These are phyloP conservation scores for Panus rudis DNA, from an alignment of 768 basidiomycete genomes.

Conservation along the genomic window DNA sequence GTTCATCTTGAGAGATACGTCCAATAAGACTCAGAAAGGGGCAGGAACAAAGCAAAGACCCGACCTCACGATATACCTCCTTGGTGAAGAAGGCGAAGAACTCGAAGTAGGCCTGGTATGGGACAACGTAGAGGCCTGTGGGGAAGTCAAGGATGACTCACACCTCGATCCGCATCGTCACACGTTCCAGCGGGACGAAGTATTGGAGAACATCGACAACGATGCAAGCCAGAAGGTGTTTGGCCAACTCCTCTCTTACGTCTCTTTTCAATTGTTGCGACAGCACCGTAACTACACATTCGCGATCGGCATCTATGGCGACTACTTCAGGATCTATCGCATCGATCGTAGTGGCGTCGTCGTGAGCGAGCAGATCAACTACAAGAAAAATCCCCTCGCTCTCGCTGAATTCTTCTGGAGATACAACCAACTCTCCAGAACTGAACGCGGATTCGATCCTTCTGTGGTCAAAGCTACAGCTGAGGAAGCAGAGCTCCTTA, in stretches of 20 bases:
- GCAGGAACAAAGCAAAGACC: too few species aligned
- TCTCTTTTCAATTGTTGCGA: neutral
- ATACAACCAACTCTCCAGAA: neutral
- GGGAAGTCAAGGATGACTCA: too few species aligned
- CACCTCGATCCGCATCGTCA: too few species aligned
- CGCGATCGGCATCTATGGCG: neutral
- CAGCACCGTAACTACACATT: constrained; percentile 1
- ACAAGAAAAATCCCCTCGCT: neutral
- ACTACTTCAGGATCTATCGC: neutral
- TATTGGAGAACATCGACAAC: too few species aligned
- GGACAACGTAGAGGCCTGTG: too few species aligned
- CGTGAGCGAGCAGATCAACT: constrained; percentile 1
- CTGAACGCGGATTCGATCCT: constrained; percentile 1
- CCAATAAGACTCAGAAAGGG: too few species aligned
- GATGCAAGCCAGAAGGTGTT: too few species aligned
- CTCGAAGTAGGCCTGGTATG: too few species aligned
- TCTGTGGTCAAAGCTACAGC: neutral
- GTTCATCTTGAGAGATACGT: too few species aligned
- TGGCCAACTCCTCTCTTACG: neutral
- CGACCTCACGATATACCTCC: too few species aligned
- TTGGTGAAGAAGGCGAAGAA: too few species aligned
- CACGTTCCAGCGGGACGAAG: too few species aligned
- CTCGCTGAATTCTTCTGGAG: constrained; percentile 3
- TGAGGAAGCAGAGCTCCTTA: neutral
- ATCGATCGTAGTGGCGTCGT: constrained; percentile 2